Percentiles rank a stretch among this genome's conserved stretches.
phyloP scores from a whole-genome alignment of 495 filamentous ascomycete genomes.

The Neurospora pannonica region DNA sequence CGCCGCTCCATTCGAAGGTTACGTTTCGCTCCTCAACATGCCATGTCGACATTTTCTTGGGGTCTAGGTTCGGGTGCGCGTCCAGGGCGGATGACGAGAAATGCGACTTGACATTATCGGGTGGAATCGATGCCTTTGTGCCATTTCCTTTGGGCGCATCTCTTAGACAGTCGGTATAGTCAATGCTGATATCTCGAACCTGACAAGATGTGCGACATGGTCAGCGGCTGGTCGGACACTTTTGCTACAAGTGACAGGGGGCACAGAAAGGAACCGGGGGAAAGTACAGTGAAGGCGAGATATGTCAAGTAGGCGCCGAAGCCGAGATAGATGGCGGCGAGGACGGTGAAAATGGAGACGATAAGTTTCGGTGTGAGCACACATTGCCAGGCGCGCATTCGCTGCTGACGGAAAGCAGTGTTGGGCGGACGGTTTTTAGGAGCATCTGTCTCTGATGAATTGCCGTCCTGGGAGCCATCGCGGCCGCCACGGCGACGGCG shows the following conservation, averaged over 20 bases:
- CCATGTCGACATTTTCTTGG: slow-evolving; percentile 22
- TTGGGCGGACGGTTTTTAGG: slow-evolving; percentile 28
- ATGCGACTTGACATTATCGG: slow-evolving; percentile 46
- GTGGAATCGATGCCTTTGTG: slow-evolving; percentile 34
- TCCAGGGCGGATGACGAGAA: slow-evolving; percentile 46
- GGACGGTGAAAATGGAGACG: slow-evolving; percentile 27
- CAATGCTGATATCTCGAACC: slow-evolving; percentile 85
- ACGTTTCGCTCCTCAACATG: slow-evolving; percentile 8
- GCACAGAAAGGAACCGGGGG: not conserved
- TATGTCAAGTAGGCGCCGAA: slow-evolving; percentile 27
- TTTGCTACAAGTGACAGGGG: not conserved
- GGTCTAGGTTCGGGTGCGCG: slow-evolving; percentile 18
- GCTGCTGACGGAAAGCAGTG: slow-evolving; percentile 29
- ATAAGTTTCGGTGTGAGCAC: slow-evolving; percentile 30
- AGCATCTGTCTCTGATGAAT: slow-evolving; percentile 11
- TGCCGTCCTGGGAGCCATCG: slow-evolving; percentile 14
- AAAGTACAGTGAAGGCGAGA: slow-evolving; percentile 21
- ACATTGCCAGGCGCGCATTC: slow-evolving; percentile 29
- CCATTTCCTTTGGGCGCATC: slow-evolving; percentile 35
- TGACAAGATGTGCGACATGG: slow-evolving; percentile 24
- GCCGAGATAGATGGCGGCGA: slow-evolving; percentile 25
- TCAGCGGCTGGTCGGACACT: slow-evolving; percentile 22
- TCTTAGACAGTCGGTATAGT: slow-evolving; percentile 69
- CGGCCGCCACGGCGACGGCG: slow-evolving; percentile 23
- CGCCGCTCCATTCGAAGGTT: slow-evolving; percentile 14